A percentile compares a stretch with the other conserved stretches of the same genome.
Evolutionary conservation across 805 yeast genomes (phyloP).

Genomic region (Suhomyces canberraensis): DNA sequence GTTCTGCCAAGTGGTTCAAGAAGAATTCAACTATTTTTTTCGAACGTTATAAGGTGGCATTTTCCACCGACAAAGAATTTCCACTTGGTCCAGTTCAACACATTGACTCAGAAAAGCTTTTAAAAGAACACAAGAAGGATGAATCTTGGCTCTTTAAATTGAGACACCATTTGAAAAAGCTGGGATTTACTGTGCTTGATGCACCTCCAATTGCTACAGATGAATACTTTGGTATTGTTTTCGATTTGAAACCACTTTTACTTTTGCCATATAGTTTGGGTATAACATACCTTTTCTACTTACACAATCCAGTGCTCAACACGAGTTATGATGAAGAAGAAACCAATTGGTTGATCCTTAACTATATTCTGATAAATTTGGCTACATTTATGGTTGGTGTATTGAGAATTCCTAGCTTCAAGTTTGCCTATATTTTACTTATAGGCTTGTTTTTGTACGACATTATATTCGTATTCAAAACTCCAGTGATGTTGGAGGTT

Average conservation of each 20-base stretch:
- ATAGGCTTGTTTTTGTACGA: constrained; percentile 57
- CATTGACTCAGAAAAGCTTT: constrained; percentile 11
- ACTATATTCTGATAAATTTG: constrained; percentile 40
- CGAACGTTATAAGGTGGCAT: constrained; percentile 39
- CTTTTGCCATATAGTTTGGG: constrained; percentile 13
- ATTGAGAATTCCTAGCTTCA: constrained; percentile 42
- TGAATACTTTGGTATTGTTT: constrained; percentile 21
- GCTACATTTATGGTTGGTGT: constrained; percentile 43
- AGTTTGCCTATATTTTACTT: constrained; percentile 44
- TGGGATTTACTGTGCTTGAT: constrained; percentile 12
- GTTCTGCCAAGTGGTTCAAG: constrained; percentile 16
- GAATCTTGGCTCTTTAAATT: constrained; percentile 6
- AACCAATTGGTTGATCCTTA: constrained; percentile 46
- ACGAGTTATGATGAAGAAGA: constrained; percentile 4
- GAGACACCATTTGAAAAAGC: constrained; percentile 10
- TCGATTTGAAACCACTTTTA: constrained; percentile 18
- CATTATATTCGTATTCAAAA: constrained; percentile 62
- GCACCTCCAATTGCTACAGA: constrained; percentile 8
- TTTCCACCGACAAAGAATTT: constrained; percentile 36
- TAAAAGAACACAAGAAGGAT: constrained; percentile 8
- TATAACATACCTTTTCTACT: constrained; percentile 13
- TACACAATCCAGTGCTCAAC: constrained; percentile 12
- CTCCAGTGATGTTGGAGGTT: constrained; percentile 60
- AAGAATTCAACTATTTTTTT: constrained; percentile 3
- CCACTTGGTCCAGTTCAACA: constrained; percentile 38